These are phyloP conservation scores for Penstemon barbatus DNA, from an alignment of 257 asterid genomes.

Conservation along the genomic window DNA sequence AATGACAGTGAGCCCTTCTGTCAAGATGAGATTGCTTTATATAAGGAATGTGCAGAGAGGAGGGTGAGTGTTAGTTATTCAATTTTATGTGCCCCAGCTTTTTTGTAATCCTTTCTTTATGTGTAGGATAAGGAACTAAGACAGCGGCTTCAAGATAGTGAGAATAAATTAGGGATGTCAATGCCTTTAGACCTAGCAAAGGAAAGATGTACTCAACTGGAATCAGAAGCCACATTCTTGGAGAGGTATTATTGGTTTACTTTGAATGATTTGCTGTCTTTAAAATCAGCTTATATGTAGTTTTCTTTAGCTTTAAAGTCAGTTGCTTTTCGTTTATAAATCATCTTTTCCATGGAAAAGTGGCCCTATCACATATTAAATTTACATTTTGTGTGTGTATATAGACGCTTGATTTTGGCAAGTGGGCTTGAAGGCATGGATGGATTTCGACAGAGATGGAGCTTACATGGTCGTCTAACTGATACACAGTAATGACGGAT, in stretches of 20 bases:
- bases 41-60: constrained; percentile 54
- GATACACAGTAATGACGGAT: constrained; percentile 67
- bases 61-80: constrained; percentile 40
- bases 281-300: neutral
- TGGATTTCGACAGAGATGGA: constrained; percentile 94
- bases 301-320: neutral
- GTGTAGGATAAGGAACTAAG: constrained; percentile 79
- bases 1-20: constrained; percentile 87
- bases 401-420: constrained; percentile 87
- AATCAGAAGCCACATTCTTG: constrained; percentile 73
- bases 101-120: neutral
- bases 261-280: neutral
- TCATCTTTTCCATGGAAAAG: neutral
- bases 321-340: neutral
- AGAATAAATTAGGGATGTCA: constrained; percentile 72
- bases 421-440: constrained; percentile 90
- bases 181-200: constrained; percentile 84
- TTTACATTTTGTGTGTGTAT: neutral
- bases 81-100: neutral
- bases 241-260: constrained; percentile 60
- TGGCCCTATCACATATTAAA: neutral
- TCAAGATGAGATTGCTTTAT: constrained; percentile 57
- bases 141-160: constrained; percentile 85
- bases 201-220: constrained; percentile 70
- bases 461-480: constrained; percentile 79